Evolutionary conservation across 306 rosid genomes (phyloP), one percentile per base, ranked within the genome.

Genomic region (Alnus glutinosa): DNA sequence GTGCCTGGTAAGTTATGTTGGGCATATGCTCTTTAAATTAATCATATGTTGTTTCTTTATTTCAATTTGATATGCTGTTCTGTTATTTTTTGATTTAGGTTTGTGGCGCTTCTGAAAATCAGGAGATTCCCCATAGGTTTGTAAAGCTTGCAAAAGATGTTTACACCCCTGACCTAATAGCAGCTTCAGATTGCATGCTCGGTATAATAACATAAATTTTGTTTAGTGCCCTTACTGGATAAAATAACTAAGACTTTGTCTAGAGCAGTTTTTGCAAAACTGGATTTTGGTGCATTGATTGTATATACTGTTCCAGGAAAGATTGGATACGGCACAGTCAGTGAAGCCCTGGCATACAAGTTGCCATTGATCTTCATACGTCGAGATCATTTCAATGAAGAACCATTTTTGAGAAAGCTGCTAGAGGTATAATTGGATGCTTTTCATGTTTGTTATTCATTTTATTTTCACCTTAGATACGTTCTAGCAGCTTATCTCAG

Each of bases 351-450:
- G 82, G 92, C 98, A 69, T 95, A 74, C 89, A 87, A 88, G 85
- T 84, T 91, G 69, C 98, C 98, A 18, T 95, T 95, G 90, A 96
- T 91, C 73, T 95, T 95, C 83, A 98, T 95, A 55, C 91, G 98
- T 44, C 87, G 98, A 88, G 98, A 95, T 83, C 92, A 95, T 88
- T 95, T 95, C 87, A 95, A 92, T 59, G 98, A 95, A 88, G 98
- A 95, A 70, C 98, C 98, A 5, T 95, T 92, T 87, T 83, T 95
- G 86, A 91, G 98, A 88, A 95, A 90, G 90, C 91, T 95, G 98
- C 98, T 92, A 48, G 98, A 92, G 98, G 98, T 95, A 66, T 8
- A 73, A 47, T 70, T 32, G 16, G 5, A 7, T 70, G n/a, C 51
- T 10, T 46, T 7, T 19, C 5, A 42, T 42, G 46, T 42, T 42